These are phyloP conservation scores for Quercus phellos DNA, from an alignment of 331 rosid genomes.

Conservation along the genomic window DNA sequence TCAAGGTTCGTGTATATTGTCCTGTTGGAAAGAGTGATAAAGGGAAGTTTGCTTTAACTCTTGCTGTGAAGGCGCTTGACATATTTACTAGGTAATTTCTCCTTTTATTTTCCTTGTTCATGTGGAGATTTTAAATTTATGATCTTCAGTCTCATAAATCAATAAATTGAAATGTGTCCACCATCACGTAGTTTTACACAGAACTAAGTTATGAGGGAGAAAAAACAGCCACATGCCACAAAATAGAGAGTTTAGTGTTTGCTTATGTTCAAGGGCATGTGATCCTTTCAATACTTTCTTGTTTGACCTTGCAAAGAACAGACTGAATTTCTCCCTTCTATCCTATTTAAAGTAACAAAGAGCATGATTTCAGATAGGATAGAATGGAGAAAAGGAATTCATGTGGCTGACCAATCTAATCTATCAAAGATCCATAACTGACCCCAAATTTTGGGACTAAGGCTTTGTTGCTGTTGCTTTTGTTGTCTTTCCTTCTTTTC, in stretches of 20 bases:
- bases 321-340: not conserved
- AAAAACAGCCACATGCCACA: not conserved
- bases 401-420: no score
- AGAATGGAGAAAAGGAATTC: no score
- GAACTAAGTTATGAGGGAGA: not conserved
- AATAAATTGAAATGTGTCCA: not conserved
- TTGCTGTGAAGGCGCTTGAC: slow-evolving; percentile 40
- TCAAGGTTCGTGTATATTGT: slow-evolving; percentile 34
- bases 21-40: slow-evolving; percentile 36
- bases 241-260: not conserved
- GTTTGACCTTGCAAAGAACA: not conserved
- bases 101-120: not conserved
- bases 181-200: not conserved
- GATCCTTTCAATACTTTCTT: not conserved
- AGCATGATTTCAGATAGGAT: no score
- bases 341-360: no score
- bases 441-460: no score
- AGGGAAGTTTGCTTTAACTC: slow-evolving; percentile 29
- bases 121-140: not conserved
- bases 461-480: no score
- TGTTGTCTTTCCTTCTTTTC: not conserved
- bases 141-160: not conserved
- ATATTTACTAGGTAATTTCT: slow-evolving; percentile 22
- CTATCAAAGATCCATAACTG: no score
- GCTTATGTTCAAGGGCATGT: not conserved